Conservation (phyloP, 1,139 yeast genomes). For the Tardiomyces blankii region DNA sequence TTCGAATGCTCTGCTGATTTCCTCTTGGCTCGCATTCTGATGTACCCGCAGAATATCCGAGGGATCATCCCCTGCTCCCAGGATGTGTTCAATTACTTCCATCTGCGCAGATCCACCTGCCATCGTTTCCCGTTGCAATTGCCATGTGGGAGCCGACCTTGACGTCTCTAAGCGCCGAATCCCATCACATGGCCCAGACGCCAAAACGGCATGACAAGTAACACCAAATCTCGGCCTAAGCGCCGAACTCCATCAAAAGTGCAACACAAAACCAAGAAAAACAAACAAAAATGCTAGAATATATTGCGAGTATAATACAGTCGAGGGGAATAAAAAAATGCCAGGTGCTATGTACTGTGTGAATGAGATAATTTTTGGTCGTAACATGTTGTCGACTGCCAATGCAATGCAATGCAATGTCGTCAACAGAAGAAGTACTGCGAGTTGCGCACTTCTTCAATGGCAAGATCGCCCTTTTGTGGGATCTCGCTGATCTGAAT, state of each 20-base stretch:
- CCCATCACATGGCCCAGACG: no score
- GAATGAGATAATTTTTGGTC: background rate
- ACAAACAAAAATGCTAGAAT: background rate
- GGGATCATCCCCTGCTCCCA: background rate
- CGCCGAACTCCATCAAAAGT: background rate
- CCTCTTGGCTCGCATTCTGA: background rate
- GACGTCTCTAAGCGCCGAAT: no score
- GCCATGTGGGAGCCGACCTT: no score
- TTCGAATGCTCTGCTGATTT: background rate
- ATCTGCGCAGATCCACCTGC: no score
- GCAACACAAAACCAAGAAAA: background rate
- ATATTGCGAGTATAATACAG: background rate
- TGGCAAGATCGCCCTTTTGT: conserved; percentile 74
- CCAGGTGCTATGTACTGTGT: background rate
- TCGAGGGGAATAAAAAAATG: background rate
- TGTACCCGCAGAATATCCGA: background rate
- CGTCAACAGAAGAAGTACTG: conserved; percentile 60
- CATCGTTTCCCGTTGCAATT: no score
- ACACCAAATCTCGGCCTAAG: no score
- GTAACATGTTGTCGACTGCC: background rate
- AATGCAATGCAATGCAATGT: background rate
- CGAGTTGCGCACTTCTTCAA: conserved; percentile 57
- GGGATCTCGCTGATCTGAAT: conserved; percentile 68
- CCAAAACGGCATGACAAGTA: no score
- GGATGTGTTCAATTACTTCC: background rate